phyloP scores from a whole-genome alignment of 768 basidiomycete species.

The Ramaria sp. region DNA sequence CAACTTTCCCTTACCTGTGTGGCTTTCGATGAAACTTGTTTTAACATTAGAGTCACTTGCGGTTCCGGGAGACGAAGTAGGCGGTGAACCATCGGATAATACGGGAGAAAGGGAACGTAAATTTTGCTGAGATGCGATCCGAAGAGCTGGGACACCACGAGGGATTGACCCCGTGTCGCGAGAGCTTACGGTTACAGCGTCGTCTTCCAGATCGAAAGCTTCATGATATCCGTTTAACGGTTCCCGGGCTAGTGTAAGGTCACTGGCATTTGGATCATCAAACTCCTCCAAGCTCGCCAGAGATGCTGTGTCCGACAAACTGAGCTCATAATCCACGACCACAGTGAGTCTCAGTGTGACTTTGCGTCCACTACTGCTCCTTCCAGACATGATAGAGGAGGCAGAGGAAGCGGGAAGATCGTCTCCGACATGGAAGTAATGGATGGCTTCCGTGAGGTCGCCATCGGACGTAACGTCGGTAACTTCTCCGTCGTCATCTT shows the following conservation, averaged over 20 bases:
- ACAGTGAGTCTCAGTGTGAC: constrained; percentile 73
- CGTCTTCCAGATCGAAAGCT: constrained; percentile 45
- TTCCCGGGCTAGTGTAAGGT: constrained; percentile 34
- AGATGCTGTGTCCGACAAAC: constrained; percentile 81
- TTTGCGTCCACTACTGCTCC: constrained; percentile 47
- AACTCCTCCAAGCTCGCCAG: constrained; percentile 71
- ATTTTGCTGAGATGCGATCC: background rate
- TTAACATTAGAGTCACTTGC: background rate
- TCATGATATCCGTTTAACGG: constrained; percentile 18
- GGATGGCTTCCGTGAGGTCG: constrained; percentile 79
- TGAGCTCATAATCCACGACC: constrained; percentile 81
- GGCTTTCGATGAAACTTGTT: background rate
- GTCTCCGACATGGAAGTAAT: constrained; percentile 77
- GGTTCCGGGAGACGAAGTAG: background rate
- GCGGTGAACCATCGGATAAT: background rate
- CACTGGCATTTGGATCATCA: constrained; percentile 43
- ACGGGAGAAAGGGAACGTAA: constrained; percentile 7
- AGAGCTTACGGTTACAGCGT: constrained; percentile 67
- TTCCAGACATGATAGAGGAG: constrained; percentile 57
- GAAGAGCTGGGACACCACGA: constrained; percentile 1
- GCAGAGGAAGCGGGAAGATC: constrained; percentile 62
- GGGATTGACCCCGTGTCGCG: constrained; percentile 34
- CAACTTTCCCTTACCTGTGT: background rate
- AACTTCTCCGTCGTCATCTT: constrained; percentile 80
- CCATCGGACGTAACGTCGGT: constrained; percentile 55